Base-by-base conservation (phyloP, 2,329 filamentous ascomycete species). In the Gyromitra esculenta region DNA sequence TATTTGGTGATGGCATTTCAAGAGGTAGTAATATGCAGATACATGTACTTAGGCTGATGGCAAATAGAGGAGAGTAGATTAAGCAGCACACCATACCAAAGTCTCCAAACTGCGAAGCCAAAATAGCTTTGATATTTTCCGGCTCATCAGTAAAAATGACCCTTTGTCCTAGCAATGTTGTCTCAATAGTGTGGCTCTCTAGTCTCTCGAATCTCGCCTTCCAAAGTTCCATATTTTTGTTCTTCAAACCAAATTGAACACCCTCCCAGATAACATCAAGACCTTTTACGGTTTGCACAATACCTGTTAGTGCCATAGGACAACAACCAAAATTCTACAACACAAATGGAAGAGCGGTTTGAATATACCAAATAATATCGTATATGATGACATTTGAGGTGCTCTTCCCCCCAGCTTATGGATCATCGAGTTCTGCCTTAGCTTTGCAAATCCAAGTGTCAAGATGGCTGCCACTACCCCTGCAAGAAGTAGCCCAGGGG, bases 81-180 rank as follows among this genome's bases (percentile, higher is more conserved):
- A 56, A 48, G 52, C 11, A 25, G 52, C 5, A 66, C 0, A 48
- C 37, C 41, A 71, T 76, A 74, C 77, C 94, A 82, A 90, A 97
- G 81, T 97, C 92, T 52, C 85, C 84, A 82, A 97, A 97, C 82
- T 97, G 93, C 0, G 91, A 91, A 0, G 94, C 92, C n/a, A 97
- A 86, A 25, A 97, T 87, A 5, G 94, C 92, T 83, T 97, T 97
- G 85, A 97, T 91, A 82, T 97, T 97, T 81, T 96, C 93, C 0
- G 92, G 91, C 80, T 97, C 93, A 4, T 88, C 88, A 0, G 94
- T 97, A 81, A 96, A 87, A 75, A 96, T 83, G 25, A 91, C 83
- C n/a, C 92, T 88, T 62, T 84, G 82, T 62, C 87, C 86, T 0
- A 89, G 81, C 5, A 89, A 80, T 0, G 85, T 86, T 9, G 85